Conservation (phyloP, 345 rosid genomes). For the Crucihimalaya himalaica region DNA sequence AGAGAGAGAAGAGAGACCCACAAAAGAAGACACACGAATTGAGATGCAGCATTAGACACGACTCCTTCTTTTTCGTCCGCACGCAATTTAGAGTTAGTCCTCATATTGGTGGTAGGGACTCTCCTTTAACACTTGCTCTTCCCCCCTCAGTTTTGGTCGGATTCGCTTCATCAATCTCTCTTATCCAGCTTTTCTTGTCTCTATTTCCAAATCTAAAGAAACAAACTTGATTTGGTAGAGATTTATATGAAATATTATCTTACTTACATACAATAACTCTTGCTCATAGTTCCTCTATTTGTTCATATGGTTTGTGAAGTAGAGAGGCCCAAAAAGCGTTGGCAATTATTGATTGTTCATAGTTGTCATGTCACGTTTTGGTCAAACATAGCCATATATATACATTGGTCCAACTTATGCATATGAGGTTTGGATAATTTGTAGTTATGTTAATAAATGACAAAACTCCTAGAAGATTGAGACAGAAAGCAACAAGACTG, state of each 20-base stretch:
- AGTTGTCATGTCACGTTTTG: neutral
- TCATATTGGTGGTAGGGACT: constrained; percentile 28
- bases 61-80: constrained; percentile 24
- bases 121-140: constrained; percentile 22
- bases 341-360: constrained; percentile 8
- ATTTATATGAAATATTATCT: neutral
- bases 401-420: constrained; percentile 20
- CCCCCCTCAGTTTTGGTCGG: constrained; percentile 37
- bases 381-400: constrained; percentile 6
- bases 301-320: neutral
- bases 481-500: constrained; percentile 40
- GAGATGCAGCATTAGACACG: constrained; percentile 35
- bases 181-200: constrained; percentile 24
- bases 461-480: constrained; percentile 28
- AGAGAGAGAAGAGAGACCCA: constrained; percentile 28
- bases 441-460: constrained; percentile 25
- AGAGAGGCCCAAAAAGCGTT: neutral
- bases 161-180: constrained; percentile 20
- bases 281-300: neutral
- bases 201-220: neutral
- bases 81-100: constrained; percentile 23
- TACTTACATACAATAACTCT: neutral
- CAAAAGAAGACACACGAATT: constrained; percentile 23
- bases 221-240: neutral
- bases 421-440: constrained; percentile 7